Evolutionary conservation across 2,329 filamentous ascomycete genomes (phyloP), one percentile per base, ranked within the genome.

Genomic region (Alternaria solani): DNA sequence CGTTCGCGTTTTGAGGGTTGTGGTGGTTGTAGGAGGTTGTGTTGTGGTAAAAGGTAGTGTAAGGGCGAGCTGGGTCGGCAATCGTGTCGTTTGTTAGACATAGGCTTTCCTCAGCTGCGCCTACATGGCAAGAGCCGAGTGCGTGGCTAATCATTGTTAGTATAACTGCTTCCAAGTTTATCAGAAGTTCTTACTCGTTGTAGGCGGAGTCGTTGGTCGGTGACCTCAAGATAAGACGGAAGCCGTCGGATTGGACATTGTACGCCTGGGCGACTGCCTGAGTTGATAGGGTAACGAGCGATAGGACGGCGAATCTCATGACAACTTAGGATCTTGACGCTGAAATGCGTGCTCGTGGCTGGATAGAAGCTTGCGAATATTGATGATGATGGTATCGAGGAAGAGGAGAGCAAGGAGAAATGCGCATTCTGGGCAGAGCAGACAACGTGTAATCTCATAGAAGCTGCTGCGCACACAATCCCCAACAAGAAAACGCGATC

Each of bases 101-200:
- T 36, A 83, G 76, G 14, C 74, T 78, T 69, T 83, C 81, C 54
- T 81, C 81, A 4, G 77, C 81, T 38, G 81, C 81, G 36, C 81
- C 81, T 70, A 81, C 76, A 58, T 83, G 81, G 71, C 81, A 75
- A 26, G 69, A 67, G 36, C 67, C 67, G 2, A 74, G 61, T 30
- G 62, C 67, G 57, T 52, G 62, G 14, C 67, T 65, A 14, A 4
- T 12, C 5, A 26, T 2, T 14, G 20, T 64, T 9, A 59, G 42
- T 25, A 18, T 18, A 11, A 25, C 51, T 6, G 32, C 12, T 6
- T 23, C 23, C 9, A 32, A 38, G 46, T 2, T n/a, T 9, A 11
- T 20, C 8, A 5, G 30, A 12, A 23, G 39, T 38, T 38, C 42
- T 36, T 53, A 64, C 63, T 66, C 68, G 32, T 73, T 59, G 12